Conservation (phyloP, 306 rosid species). For the Quercus agrifolia region DNA sequence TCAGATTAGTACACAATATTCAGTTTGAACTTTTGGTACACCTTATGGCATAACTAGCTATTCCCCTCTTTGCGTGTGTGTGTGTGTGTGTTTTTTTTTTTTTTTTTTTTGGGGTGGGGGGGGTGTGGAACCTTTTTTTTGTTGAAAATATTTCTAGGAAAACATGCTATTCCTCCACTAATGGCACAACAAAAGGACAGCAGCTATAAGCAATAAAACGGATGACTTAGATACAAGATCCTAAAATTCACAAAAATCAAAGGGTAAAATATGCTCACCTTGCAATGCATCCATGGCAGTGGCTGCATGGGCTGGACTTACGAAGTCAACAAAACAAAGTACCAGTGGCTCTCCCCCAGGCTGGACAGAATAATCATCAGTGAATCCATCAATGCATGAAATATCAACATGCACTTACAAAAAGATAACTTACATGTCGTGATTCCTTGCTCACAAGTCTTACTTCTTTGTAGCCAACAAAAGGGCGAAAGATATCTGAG, state of each 20-base stretch:
- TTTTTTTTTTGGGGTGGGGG: too few relatives aligned
- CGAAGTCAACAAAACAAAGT: constrained; percentile 93
- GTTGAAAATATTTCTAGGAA: neutral
- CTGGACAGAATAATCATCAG: constrained; percentile 52
- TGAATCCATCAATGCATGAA: constrained; percentile 24
- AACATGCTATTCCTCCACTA: constrained; percentile 3
- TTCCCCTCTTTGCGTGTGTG: neutral
- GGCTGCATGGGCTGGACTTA: constrained; percentile 96
- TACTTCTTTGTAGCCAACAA: constrained; percentile 99
- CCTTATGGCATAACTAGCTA: neutral
- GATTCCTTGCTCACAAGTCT: constrained; percentile 96
- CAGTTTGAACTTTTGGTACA: neutral
- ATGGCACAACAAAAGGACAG: constrained; percentile 5
- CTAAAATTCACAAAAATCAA: constrained; percentile 17
- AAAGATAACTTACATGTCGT: constrained; percentile 74
- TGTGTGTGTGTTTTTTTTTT: too few relatives aligned
- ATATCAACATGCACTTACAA: constrained; percentile 1
- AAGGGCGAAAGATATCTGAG: constrained; percentile 92
- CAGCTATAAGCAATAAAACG: constrained; percentile 14
- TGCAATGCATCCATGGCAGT: constrained; percentile 98
- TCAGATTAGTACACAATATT: neutral
- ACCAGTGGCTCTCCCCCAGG: constrained; percentile 93
- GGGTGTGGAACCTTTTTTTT: too few relatives aligned
- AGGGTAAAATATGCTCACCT: constrained; percentile 51
- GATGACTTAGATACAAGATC: constrained; percentile 7